Evolutionary conservation across 345 rosid genomes (phyloP).

Genomic region (Hypericum perforatum): DNA sequence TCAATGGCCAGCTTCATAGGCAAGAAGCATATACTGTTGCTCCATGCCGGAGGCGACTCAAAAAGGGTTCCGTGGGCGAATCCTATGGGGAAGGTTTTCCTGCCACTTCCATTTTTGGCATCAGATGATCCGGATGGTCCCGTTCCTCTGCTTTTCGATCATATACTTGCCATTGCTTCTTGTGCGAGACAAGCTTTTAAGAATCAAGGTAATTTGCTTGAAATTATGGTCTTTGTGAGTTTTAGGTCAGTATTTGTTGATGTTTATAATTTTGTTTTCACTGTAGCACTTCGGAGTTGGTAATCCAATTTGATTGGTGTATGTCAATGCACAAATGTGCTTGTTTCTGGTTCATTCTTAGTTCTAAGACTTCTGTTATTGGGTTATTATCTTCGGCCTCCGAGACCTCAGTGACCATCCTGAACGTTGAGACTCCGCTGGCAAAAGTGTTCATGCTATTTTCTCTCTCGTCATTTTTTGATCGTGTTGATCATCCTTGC

Average conservation of each 20-base stretch:
- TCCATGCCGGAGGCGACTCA: slow-evolving; percentile 99
- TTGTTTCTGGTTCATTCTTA: no score
- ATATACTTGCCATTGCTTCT: slow-evolving; percentile 91
- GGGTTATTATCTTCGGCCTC: no score
- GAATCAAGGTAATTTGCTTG: slow-evolving; percentile 40
- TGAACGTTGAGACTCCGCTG: background rate
- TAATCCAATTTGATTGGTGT: no score
- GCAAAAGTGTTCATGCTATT: background rate
- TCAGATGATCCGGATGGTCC: slow-evolving; percentile 93
- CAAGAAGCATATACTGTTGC: slow-evolving; percentile 71
- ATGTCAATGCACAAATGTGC: no score
- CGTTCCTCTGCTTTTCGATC: slow-evolving; percentile 90
- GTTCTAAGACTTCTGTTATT: no score
- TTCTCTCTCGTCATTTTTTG: background rate
- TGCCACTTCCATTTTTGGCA: slow-evolving; percentile 92
- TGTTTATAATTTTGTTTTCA: background rate
- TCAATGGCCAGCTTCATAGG: slow-evolving; percentile 41
- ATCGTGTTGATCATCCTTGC: slow-evolving; percentile 5
- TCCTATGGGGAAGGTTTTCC: slow-evolving; percentile 95
- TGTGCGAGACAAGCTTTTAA: slow-evolving; percentile 76
- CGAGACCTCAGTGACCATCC: no score
- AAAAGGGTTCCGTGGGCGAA: slow-evolving; percentile 99
- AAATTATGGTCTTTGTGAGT: slow-evolving; percentile 1
- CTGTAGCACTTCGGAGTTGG: background rate
- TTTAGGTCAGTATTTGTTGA: background rate